Evolutionary conservation across 2,329 filamentous ascomycete genomes (phyloP).

Genomic region (Cytospora schulzeri): DNA sequence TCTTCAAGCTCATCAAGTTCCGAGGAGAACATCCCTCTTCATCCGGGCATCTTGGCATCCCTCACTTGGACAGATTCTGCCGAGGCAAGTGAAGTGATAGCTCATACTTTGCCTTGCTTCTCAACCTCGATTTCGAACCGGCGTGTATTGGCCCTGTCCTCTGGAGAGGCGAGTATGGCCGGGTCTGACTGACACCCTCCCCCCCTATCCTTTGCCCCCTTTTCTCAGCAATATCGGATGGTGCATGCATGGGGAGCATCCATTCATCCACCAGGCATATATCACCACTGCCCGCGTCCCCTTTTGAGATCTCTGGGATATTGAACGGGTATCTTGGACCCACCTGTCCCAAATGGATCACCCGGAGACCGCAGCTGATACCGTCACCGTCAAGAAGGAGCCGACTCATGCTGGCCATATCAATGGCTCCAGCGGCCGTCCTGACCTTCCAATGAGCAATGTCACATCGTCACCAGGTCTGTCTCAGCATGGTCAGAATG

Average conservation of each 20-base stretch:
- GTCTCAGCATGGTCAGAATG: constrained; percentile 20
- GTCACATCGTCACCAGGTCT: constrained; percentile 15
- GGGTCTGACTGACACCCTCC: background rate
- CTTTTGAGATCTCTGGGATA: no score
- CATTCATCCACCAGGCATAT: background rate
- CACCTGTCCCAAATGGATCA: constrained; percentile 16
- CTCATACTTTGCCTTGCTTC: background rate
- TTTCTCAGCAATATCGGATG: background rate
- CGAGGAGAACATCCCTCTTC: background rate
- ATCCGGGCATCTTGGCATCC: background rate
- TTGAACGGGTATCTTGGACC: background rate
- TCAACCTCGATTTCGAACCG: background rate
- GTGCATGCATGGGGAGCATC: background rate
- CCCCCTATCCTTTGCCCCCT: no score
- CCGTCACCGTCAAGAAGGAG: constrained; percentile 25
- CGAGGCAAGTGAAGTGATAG: background rate
- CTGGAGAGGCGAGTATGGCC: background rate
- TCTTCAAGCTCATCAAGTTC: no score
- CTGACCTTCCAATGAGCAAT: constrained; percentile 12
- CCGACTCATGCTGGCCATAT: background rate
- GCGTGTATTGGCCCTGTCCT: background rate
- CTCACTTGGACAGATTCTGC: background rate
- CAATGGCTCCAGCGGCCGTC: background rate
- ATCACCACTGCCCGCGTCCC: background rate
- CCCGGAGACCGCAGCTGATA: constrained; percentile 15